Conservation (phyloP, 495 filamentous ascomycete genomes). For the Neurospora sp. region DNA sequence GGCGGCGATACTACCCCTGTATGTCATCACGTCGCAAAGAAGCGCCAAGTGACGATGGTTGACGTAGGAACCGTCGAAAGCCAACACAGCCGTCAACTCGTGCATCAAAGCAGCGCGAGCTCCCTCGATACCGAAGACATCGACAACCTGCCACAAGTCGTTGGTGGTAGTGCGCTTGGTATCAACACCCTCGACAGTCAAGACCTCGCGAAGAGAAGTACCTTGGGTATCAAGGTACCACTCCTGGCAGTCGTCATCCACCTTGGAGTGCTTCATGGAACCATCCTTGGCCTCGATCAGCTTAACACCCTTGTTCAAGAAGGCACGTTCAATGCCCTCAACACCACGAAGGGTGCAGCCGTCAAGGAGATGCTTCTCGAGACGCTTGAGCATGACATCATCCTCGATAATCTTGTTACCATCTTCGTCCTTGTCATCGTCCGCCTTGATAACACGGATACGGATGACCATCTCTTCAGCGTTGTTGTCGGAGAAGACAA, state of each 20-base stretch:
- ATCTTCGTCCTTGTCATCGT: slow-evolving; percentile 63
- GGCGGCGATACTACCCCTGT: slow-evolving; percentile 83
- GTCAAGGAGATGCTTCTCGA: slow-evolving; percentile 85
- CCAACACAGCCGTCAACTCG: slow-evolving; percentile 81
- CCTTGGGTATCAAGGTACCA: slow-evolving; percentile 94
- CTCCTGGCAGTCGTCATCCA: slow-evolving; percentile 62
- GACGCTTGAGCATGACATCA: slow-evolving; percentile 79
- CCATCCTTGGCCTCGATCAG: slow-evolving; percentile 56
- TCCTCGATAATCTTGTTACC: slow-evolving; percentile 75
- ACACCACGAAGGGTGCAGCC: slow-evolving; percentile 86
- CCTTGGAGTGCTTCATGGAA: slow-evolving; percentile 56
- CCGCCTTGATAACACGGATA: slow-evolving; percentile 65
- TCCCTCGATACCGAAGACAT: slow-evolving; percentile 93
- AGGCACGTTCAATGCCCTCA: slow-evolving; percentile 75
- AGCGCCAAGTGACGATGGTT: slow-evolving; percentile 96
- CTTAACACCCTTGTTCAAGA: slow-evolving; percentile 72
- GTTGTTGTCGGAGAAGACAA: slow-evolving; percentile 97
- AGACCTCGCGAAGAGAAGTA: slow-evolving; percentile 69
- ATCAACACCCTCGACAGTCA: slow-evolving; percentile 83
- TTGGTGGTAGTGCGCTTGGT: slow-evolving; percentile 86
- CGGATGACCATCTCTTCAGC: slow-evolving; percentile 92
- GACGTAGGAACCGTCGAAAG: slow-evolving; percentile 97
- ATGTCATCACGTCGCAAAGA: slow-evolving; percentile 97
- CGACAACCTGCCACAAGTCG: slow-evolving; percentile 85
- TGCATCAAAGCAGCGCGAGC: slow-evolving; percentile 74